Conservation (phyloP, 352 stramenopile genomes). For the Paralagenidium karlingii region DNA sequence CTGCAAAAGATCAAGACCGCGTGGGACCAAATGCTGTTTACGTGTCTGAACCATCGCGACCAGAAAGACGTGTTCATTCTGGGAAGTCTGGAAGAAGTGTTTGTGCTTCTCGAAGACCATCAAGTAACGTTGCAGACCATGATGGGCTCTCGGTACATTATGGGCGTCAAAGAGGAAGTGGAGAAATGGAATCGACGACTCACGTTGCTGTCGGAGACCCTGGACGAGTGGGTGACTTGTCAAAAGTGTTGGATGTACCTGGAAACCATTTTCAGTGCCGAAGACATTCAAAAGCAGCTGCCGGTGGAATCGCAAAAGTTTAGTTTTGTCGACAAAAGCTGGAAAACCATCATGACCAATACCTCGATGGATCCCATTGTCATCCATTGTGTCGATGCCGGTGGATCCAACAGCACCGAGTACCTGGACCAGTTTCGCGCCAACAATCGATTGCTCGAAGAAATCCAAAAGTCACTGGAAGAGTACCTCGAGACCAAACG, state of each 20-base stretch:
- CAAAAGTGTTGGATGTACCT: conserved; percentile 85
- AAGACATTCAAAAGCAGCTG: conserved; percentile 83
- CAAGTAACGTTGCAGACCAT: conserved; percentile 87
- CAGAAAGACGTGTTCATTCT: conserved; percentile 85
- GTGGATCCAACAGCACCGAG: no score
- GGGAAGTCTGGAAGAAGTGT: conserved; percentile 83
- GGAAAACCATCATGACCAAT: conserved; percentile 72
- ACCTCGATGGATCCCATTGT: conserved; percentile 67
- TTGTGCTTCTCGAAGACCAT: conserved; percentile 85
- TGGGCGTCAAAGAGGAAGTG: conserved; percentile 85
- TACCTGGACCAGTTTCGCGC: conserved; percentile 75
- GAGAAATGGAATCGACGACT: conserved; percentile 85
- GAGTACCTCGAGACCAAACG: conserved; percentile 89
- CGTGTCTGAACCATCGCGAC: conserved; percentile 69
- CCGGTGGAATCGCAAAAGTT: conserved; percentile 81
- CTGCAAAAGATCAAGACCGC: conserved; percentile 80
- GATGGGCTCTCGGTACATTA: conserved; percentile 87
- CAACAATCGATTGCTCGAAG: conserved; percentile 78
- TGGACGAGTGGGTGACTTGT: conserved; percentile 79
- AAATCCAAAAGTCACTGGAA: conserved; percentile 87
- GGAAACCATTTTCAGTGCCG: conserved; percentile 80
- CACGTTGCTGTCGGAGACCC: conserved; percentile 63
- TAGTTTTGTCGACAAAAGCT: conserved; percentile 75
- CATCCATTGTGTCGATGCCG: conserved; percentile 61
- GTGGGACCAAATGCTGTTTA: conserved; percentile 83